Conservation (phyloP, 192 early-diverging fungal species). For the Chytriomyces sp. region DNA sequence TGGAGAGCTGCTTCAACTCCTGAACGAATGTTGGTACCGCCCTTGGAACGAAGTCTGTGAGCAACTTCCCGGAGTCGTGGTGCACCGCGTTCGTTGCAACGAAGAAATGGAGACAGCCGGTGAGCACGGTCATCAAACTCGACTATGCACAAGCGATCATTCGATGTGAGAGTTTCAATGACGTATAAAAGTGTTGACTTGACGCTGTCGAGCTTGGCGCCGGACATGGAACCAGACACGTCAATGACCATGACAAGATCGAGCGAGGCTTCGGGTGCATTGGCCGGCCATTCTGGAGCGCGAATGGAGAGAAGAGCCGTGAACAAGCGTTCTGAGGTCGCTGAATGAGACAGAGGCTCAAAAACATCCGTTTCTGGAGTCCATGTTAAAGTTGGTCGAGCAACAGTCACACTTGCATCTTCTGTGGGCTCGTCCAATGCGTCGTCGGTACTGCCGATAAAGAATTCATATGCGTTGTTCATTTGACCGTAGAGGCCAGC, state of each 20-base stretch:
- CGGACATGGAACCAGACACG: conserved; percentile 33
- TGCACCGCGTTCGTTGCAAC: background rate
- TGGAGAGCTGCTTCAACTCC: background rate
- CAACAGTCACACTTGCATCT: background rate
- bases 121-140: conserved; percentile 1
- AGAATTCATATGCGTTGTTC: background rate
- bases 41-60: background rate
- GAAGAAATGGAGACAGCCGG: conserved; percentile 8
- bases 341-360: background rate
- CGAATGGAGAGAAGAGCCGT: conserved; percentile 7
- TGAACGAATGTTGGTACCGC: conserved; percentile 16
- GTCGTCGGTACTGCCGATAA: background rate
- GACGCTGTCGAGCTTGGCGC: conserved; percentile 11
- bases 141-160: conserved; percentile 29
- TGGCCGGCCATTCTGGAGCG: background rate
- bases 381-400: background rate
- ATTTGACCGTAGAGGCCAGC: background rate
- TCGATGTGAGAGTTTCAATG: background rate
- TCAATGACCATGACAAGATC: conserved; percentile 34
- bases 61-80: background rate
- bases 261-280: background rate
- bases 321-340: background rate
- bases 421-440: background rate
- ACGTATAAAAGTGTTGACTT: conserved; percentile 21
- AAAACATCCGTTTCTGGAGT: conserved; percentile 4